A percentile compares a stretch with the other conserved stretches of the same genome.
phyloP scores from a whole-genome alignment of 176 grass and related monocot genomes.

The Tillandsia fasciculata region DNA sequence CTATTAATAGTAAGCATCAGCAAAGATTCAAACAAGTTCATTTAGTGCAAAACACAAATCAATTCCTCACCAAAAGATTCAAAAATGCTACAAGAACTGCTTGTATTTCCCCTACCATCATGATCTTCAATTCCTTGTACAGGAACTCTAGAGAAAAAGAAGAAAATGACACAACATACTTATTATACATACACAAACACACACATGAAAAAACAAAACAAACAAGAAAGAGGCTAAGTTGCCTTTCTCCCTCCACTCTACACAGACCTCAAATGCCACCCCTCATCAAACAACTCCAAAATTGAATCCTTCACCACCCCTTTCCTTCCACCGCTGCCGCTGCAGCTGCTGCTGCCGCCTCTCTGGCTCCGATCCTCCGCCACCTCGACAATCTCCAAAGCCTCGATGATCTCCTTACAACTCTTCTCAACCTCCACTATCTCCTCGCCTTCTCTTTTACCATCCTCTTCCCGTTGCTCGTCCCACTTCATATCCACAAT shows the following conservation, averaged over 20 bases:
- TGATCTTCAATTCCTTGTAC: not conserved
- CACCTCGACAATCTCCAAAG: not conserved
- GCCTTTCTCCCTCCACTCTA: slow-evolving; percentile 6
- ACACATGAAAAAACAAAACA: not conserved
- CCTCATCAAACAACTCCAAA: slow-evolving; percentile 19
- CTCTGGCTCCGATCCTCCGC: not conserved
- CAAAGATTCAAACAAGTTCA: no score
- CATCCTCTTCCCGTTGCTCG: not conserved
- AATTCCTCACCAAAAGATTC: no score
- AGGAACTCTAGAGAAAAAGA: not conserved
- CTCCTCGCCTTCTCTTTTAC: not conserved
- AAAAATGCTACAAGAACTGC: no score
- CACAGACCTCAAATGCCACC: slow-evolving; percentile 17
- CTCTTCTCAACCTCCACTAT: not conserved
- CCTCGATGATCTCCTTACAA: not conserved
- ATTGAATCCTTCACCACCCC: not conserved
- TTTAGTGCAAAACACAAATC: no score
- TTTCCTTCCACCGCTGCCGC: not conserved
- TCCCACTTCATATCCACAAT: not conserved
- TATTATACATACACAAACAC: not conserved
- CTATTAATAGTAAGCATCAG: no score
- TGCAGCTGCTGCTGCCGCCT: not conserved
- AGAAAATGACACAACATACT: not conserved
- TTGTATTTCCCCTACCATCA: not conserved
- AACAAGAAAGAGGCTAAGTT: not conserved